Conservation (phyloP, 345 rosid species). For the Citrus maxima region DNA sequence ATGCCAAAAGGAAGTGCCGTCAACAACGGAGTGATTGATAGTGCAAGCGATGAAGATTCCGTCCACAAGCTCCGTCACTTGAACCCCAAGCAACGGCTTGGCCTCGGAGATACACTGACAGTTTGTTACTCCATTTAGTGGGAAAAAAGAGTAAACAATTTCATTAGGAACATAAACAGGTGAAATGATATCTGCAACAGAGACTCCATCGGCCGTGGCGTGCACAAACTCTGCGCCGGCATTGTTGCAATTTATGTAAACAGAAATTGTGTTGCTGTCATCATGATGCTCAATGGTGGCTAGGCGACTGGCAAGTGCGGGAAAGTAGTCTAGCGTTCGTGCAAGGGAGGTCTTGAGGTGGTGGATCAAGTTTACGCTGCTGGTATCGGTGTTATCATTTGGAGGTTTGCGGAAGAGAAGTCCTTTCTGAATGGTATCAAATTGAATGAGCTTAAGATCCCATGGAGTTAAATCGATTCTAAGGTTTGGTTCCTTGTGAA, state of each 20-base stretch:
- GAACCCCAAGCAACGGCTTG: constrained; percentile 28
- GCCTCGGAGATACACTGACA: constrained; percentile 13
- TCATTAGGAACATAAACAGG: constrained; percentile 16
- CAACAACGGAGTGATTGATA: constrained; percentile 26
- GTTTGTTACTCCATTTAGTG: constrained; percentile 22
- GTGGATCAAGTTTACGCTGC: neutral
- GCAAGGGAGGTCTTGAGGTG: constrained; percentile 8
- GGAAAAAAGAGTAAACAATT: constrained; percentile 17
- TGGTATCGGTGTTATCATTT: neutral
- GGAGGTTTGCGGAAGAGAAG: neutral
- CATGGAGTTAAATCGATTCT: neutral
- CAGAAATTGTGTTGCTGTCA: constrained; percentile 25
- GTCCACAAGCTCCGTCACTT: constrained; percentile 31
- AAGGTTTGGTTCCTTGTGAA: neutral
- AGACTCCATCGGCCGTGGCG: constrained; percentile 26
- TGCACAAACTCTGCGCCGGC: constrained; percentile 43
- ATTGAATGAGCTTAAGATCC: neutral
- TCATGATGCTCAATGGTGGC: constrained; percentile 10
- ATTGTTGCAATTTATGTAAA: constrained; percentile 34
- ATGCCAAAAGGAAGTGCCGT: constrained; percentile 37
- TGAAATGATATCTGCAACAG: constrained; percentile 25
- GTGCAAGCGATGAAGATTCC: constrained; percentile 30
- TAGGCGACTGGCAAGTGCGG: constrained; percentile 41
- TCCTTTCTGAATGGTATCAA: neutral
- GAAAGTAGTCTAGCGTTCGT: constrained; percentile 22